These are phyloP conservation scores for Phaseolus coccineus DNA, from an alignment of 331 rosid genomes.

Conservation along the genomic window DNA sequence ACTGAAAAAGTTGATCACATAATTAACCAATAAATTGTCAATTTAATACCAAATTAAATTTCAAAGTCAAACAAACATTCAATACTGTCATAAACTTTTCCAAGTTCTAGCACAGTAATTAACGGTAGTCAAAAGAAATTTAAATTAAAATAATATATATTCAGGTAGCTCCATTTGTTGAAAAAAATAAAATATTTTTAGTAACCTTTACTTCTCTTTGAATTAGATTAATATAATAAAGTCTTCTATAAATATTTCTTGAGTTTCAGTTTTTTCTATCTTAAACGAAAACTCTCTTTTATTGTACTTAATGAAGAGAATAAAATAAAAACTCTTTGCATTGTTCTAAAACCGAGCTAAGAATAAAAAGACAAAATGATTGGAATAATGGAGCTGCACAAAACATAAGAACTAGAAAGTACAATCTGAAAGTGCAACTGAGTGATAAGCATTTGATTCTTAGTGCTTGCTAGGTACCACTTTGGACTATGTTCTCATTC, in stretches of 20 bases:
- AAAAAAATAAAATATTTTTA: background rate
- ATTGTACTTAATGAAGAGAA: no score
- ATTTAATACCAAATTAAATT: background rate
- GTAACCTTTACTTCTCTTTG: background rate
- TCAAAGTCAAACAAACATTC: conserved; percentile 6
- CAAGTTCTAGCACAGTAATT: background rate
- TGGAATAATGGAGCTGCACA: background rate
- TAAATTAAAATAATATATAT: background rate
- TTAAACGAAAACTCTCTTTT: no score
- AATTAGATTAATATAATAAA: background rate
- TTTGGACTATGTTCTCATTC: background rate
- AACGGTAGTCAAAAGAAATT: background rate
- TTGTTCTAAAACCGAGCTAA: no score
- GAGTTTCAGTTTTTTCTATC: background rate
- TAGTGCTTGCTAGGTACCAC: background rate
- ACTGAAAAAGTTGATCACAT: background rate
- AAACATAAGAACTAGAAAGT: background rate
- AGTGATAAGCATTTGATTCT: background rate
- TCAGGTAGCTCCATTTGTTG: background rate
- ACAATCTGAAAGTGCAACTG: background rate
- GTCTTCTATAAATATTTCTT: background rate
- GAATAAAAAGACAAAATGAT: background rate
- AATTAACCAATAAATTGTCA: background rate
- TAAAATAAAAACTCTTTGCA: background rate
- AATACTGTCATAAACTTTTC: background rate